Evolutionary conservation across 2,329 filamentous ascomycete species (phyloP), one percentile per base, ranked within the genome.

Genomic region (Aspergillus piperis): DNA sequence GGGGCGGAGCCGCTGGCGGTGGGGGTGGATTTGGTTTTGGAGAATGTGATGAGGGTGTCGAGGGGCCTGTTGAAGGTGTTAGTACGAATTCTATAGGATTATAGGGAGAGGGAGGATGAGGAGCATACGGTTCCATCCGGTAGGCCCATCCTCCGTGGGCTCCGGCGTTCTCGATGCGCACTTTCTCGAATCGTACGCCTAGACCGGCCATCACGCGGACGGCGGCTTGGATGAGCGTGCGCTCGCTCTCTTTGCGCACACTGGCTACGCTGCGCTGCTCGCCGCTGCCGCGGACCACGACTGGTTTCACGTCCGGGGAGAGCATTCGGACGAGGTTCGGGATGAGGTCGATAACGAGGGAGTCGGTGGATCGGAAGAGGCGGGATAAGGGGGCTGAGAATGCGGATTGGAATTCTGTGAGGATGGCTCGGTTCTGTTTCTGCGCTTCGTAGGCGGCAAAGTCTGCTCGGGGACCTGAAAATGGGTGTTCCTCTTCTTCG

Each of bases 121-220:
- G 25, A n/a, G 88, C 89, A 83, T 80, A 93, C 84, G 95, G 95
- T 71, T 98, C 94, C 91, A 99, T 93, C 56, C 95, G 87, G 76
- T 96, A 98, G 8, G 96, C 88, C 84, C 88, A 98, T 66, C 85
- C 88, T 36, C 86, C 84, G 58, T 82, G 82, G 19, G 79, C 80
- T 5, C 82, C 75, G 38, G 90, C 89, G 11, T 82, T 83, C 70
- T 96, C 92, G 47, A 98, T 85, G 68, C 88, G 88, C 11, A 90
- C 89, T 70, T 88, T 89, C 66, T 96, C 90, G 73, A 98, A 89
- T 2, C 85, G 83, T 15, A 98, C 86, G 15, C 92, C 90, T 13
- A 94, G 84, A 17, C 92, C 91, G n/a, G 86, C 84, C 82, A 99
- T 90, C 0, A 93, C 88, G 63, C 89, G 85, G 0, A 95, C 91